phyloP scores from a whole-genome alignment of 768 basidiomycete species.

The Coprinopsis sp. region DNA sequence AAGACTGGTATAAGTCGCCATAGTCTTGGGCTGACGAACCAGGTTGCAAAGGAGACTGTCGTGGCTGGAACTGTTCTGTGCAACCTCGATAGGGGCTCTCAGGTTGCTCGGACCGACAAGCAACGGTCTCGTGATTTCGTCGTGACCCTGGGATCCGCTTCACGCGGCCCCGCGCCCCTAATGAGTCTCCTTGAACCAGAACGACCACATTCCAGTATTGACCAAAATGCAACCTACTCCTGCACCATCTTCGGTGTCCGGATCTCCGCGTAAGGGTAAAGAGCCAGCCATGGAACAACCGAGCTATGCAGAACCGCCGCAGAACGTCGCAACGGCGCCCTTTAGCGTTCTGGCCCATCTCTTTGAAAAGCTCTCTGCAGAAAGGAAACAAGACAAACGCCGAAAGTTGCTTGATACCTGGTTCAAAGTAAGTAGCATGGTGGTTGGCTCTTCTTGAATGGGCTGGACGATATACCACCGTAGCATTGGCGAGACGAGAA shows the following conservation, averaged over 20 bases:
- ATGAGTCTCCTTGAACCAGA: not conserved
- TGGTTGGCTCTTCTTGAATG: conserved; percentile 1
- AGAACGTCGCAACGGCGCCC: conserved; percentile 64
- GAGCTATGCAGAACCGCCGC: conserved; percentile 51
- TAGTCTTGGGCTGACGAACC: conserved; percentile 1
- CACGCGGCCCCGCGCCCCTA: not conserved
- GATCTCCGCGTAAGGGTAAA: conserved; percentile 32
- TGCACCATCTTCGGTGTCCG: conserved; percentile 54
- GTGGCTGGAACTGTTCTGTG: too few species aligned
- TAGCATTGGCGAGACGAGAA: conserved; percentile 85
- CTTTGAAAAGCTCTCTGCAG: conserved; percentile 70
- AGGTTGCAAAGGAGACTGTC: too few species aligned
- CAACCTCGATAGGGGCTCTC: too few species aligned
- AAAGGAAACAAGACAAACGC: conserved; percentile 71
- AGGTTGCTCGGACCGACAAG: too few species aligned
- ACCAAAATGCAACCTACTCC: conserved; percentile 62
- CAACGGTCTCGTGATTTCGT: too few species aligned
- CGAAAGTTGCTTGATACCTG: conserved; percentile 66
- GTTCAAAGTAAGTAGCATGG: conserved; percentile 61
- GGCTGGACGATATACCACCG: conserved; percentile 10
- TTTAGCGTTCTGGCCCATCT: conserved; percentile 64
- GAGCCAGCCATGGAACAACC: conserved; percentile 26
- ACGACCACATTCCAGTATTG: not conserved
- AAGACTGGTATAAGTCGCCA: not conserved
- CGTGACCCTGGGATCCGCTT: not conserved